Base-by-base conservation (phyloP, 208 protist genomes). In the Acanthamoeba sp. region DNA sequence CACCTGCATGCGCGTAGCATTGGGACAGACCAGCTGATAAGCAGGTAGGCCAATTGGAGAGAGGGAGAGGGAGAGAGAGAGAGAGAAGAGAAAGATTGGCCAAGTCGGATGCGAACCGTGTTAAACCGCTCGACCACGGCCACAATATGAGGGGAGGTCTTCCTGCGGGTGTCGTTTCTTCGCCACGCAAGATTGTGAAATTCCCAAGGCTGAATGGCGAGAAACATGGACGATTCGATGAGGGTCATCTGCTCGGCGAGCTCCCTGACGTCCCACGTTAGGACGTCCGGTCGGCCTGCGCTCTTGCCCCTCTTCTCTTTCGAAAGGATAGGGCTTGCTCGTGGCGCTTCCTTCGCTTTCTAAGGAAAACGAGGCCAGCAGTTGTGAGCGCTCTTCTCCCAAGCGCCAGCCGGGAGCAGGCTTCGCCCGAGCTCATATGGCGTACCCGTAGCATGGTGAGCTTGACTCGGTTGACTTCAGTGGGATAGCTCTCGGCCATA, bases 61-160 rank as follows among this genome's bases (percentile, higher is more conserved):
- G 6, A 10, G 42, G 42, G 10, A 48, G 3, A 48, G 42, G 10
- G 10, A 42, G 27, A 73, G 29, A 32, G 38, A 16, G 4, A n/a
- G n/a, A n/a, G n/a, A n/a, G n/a, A n/a, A n/a, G n/a, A n/a, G n/a
- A n/a, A n/a, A n/a, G n/a, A n/a, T n/a, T n/a, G n/a, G n/a, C n/a
- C n/a, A n/a, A n/a, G 16, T 76, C 38, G 66, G 2, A 42, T 27
- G 42, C 7, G 27, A 38, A 89, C 85, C 59, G 20, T 62, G 55
- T 91, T 91, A 38, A 91, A 91, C 7, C 85, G 52, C 32, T 91
- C 85, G 20, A 91, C 85, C 55, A 91, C 34, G 9, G 55, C 85
- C 52, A 91, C 85, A 50, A 91, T 45, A 50, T 91, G 45, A 18
- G 85, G 85, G 3, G 85, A 91, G n/a, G 10, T 91, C 85, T 71